A percentile compares a stretch with the other conserved stretches of the same genome.
These are phyloP conservation scores for Pseudogymnoascus sp. DNA, from an alignment of 2,329 filamentous ascomycete genomes.

Conservation along the genomic window DNA sequence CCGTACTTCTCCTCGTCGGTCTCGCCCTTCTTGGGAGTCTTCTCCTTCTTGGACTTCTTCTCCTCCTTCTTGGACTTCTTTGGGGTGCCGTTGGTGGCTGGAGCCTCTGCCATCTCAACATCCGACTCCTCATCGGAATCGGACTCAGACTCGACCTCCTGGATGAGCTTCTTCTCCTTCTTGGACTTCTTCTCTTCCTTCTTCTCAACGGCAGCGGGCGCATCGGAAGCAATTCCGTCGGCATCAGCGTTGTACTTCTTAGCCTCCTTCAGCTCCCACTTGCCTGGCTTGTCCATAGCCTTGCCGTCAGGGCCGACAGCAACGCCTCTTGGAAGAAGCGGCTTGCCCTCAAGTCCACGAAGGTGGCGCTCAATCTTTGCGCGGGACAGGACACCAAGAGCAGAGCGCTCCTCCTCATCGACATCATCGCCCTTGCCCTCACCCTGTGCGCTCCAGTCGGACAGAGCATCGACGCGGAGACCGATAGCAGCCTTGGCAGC, in stretches of 20 bases:
- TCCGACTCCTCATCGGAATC: conserved; percentile 15
- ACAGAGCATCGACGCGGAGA: conserved; percentile 83
- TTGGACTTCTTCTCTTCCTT: conserved; percentile 45
- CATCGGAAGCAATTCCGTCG: conserved; percentile 69
- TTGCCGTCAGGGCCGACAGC: conserved; percentile 68
- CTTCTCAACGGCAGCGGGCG: conserved; percentile 45
- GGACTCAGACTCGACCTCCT: conserved; percentile 25
- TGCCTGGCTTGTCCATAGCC: conserved; percentile 52
- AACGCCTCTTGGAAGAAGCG: conserved; percentile 67
- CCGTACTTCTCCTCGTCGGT: conserved; percentile 35
- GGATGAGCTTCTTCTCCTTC: conserved; percentile 37
- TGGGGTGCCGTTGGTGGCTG: conserved; percentile 28
- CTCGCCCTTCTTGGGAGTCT: conserved; percentile 36
- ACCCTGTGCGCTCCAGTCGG: conserved; percentile 64
- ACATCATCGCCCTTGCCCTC: conserved; percentile 55
- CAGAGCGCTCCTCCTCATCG: conserved; percentile 82
- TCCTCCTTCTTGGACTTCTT: conserved; percentile 32
- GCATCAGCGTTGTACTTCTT: conserved; percentile 92
- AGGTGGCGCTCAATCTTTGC: conserved; percentile 70
- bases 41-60: conserved; percentile 39
- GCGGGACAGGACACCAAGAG: conserved; percentile 66
- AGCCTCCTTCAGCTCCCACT: conserved; percentile 87
- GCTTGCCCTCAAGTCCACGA: conserved; percentile 80
- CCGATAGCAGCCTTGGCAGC: conserved; percentile 89
- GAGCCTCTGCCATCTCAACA: conserved; percentile 25